A percentile compares a stretch with the other conserved stretches of the same genome.
Conservation (phyloP, 129 eudicot genomes). For the Chrysanthemum makinoi region DNA sequence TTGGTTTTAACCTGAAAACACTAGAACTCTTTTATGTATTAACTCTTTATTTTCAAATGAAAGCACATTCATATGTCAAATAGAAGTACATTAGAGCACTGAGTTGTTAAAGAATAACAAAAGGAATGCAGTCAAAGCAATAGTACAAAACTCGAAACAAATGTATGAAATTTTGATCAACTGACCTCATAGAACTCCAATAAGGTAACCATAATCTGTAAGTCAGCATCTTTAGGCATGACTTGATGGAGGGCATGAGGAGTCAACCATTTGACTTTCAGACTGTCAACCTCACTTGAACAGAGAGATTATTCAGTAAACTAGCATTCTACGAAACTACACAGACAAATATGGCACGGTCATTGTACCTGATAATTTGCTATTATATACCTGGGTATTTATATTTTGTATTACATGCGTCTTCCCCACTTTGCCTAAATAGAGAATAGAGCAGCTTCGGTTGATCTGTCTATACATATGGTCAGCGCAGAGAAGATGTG, state of each 20-base stretch:
- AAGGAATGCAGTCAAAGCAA: background rate
- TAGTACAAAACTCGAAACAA: background rate
- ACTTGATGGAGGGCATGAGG: constrained; percentile 88
- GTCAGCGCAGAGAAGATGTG: no score
- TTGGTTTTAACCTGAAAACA: no score
- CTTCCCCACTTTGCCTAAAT: no score
- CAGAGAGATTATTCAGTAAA: background rate
- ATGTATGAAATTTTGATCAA: background rate
- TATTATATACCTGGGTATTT: no score
- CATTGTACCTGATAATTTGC: constrained; percentile 60
- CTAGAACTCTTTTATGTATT: no score
- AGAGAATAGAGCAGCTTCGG: no score
- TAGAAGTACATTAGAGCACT: background rate
- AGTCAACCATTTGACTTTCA: constrained; percentile 77
- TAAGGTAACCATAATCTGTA: constrained; percentile 64
- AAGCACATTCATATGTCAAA: background rate
- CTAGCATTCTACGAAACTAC: background rate
- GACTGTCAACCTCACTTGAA: constrained; percentile 82
- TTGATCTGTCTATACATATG: background rate
- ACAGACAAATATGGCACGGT: background rate
- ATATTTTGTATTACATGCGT: no score
- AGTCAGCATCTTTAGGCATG: constrained; percentile 75
- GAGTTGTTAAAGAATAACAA: background rate
- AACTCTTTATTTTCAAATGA: no score
- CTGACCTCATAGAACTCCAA: constrained; percentile 78